These are phyloP conservation scores for Oemleria cerasiformis DNA, from an alignment of 306 rosid genomes.

Conservation along the genomic window DNA sequence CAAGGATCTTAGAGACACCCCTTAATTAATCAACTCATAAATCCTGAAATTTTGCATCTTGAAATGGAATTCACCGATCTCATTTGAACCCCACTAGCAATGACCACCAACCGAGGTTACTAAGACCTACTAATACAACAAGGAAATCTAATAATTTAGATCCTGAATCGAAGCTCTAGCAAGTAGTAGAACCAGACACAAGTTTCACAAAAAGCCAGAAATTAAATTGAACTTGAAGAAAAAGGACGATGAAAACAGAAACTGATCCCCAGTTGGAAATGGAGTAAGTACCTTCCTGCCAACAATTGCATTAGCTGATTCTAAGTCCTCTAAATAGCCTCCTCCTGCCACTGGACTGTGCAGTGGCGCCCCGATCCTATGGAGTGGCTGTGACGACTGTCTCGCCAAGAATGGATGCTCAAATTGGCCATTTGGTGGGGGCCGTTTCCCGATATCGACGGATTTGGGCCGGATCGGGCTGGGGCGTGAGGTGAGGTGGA, in stretches of 20 bases:
- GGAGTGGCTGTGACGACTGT: constrained; percentile 58
- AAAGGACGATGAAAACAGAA: not conserved
- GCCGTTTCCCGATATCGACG: no score
- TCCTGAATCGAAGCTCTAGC: constrained; percentile 32
- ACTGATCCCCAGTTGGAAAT: constrained; percentile 73
- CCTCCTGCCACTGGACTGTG: constrained; percentile 47
- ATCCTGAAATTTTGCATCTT: constrained; percentile 34
- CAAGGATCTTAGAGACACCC: constrained; percentile 22
- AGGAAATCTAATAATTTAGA: constrained; percentile 27
- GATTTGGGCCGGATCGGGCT: no score
- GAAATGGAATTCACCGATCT: constrained; percentile 27
- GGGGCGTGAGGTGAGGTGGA: no score
- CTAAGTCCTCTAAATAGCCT: constrained; percentile 74
- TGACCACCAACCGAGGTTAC: constrained; percentile 33
- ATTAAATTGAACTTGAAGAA: constrained; percentile 3
- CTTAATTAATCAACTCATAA: constrained; percentile 13
- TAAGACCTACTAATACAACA: constrained; percentile 27
- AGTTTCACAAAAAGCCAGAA: constrained; percentile 33
- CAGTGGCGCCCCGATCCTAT: constrained; percentile 71
- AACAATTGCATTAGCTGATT: constrained; percentile 70
- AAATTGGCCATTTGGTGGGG: constrained; percentile 81
- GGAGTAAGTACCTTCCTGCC: constrained; percentile 89
- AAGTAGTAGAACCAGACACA: constrained; percentile 37
- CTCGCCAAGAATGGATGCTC: constrained; percentile 77
- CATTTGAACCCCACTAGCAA: constrained; percentile 34